These are phyloP conservation scores for Beta vulgaris DNA, from an alignment of 148 eudicot species.

Conservation along the genomic window DNA sequence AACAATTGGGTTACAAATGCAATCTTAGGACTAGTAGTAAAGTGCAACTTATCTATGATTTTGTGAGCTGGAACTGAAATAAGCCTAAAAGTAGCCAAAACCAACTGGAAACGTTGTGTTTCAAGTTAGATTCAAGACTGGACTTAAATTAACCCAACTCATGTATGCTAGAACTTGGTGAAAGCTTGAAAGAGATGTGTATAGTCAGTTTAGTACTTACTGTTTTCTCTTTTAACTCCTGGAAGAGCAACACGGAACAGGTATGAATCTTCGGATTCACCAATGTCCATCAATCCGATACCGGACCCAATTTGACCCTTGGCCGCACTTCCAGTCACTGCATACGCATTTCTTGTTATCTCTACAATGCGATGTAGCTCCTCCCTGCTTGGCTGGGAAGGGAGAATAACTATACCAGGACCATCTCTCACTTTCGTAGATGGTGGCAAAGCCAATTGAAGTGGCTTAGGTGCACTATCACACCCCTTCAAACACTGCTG, in stretches of 20 bases:
- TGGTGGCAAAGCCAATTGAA: conserved; percentile 29
- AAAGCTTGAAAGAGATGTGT: background rate
- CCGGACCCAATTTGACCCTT: conserved; percentile 62
- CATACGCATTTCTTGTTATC: conserved; percentile 49
- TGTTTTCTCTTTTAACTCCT: conserved; percentile 81
- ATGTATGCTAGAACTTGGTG: background rate
- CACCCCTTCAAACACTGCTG: background rate
- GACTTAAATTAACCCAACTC: background rate
- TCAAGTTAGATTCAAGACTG: background rate
- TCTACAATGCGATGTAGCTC: conserved; percentile 47
- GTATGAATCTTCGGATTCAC: conserved; percentile 74
- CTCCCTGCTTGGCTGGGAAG: conserved; percentile 52
- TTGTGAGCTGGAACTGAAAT: background rate
- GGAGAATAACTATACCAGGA: conserved; percentile 67
- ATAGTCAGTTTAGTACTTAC: conserved; percentile 47
- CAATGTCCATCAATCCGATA: conserved; percentile 70
- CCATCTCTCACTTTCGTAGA: conserved; percentile 30
- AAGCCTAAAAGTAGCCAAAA: background rate
- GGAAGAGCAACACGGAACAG: conserved; percentile 93
- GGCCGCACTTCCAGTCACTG: conserved; percentile 74
- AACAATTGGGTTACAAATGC: background rate
- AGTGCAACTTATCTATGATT: background rate
- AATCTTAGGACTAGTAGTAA: background rate
- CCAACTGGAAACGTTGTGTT: background rate
- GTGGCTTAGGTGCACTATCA: too few relatives aligned